A percentile compares a stretch with the other conserved stretches of the same genome.
Conservation (phyloP, 169 alveolate genomes). For the Babesia bovis region DNA sequence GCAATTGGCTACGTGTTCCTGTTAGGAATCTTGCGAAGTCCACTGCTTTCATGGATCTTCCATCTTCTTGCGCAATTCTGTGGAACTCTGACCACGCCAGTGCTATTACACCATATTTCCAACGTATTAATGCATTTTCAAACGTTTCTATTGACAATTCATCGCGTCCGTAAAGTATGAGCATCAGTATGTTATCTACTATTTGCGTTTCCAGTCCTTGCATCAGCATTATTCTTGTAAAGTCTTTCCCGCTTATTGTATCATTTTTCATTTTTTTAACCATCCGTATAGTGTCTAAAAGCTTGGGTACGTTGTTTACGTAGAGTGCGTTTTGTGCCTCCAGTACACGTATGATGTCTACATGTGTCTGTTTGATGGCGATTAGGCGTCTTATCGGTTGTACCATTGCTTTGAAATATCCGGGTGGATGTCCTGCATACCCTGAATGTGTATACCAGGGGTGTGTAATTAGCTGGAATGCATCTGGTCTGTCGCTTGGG, state of each 20-base stretch:
- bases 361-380: conserved; percentile 16
- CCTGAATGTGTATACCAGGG: conserved; percentile 48
- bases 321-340: conserved; percentile 33
- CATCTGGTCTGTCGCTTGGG: conserved; percentile 43
- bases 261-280: conserved; percentile 18
- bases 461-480: conserved; percentile 48
- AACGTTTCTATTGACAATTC: conserved; percentile 9
- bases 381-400: conserved; percentile 22
- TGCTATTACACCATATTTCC: conserved; percentile 54
- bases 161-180: conserved; percentile 3
- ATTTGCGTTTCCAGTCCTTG: conserved; percentile 25
- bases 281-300: conserved; percentile 32
- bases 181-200: conserved; percentile 21
- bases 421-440: not conserved
- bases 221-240: conserved; percentile 19
- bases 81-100: conserved; percentile 39
- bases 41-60: conserved; percentile 3
- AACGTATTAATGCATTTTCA: conserved; percentile 21
- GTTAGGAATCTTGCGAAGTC: conserved; percentile 35
- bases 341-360: conserved; percentile 31
- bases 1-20: conserved; percentile 21
- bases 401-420: conserved; percentile 7
- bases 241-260: not conserved
- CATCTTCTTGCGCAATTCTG: conserved; percentile 8
- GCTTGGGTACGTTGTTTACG: conserved; percentile 28